Conservation (phyloP, 495 filamentous ascomycete genomes). For the Aspergillus bertholletiae region DNA sequence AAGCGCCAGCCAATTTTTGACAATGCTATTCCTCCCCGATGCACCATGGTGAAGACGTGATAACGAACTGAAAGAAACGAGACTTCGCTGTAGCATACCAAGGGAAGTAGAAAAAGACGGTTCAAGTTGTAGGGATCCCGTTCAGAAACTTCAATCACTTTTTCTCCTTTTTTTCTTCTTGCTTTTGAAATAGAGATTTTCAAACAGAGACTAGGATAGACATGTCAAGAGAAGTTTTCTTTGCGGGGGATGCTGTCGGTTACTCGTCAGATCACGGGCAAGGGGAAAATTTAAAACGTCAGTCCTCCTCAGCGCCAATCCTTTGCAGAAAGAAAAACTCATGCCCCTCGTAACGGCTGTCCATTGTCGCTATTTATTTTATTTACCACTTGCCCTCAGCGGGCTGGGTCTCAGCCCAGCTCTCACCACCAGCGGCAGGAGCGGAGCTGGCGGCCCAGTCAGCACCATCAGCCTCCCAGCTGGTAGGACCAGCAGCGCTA, state of each 20-base stretch:
- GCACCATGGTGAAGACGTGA: constrained; percentile 23
- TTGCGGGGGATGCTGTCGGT: constrained; percentile 4
- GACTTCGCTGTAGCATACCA: constrained; percentile 21
- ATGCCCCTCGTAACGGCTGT: constrained; percentile 32
- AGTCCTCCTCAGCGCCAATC: constrained; percentile 19
- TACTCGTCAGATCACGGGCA: constrained; percentile 14
- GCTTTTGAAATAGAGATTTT: constrained; percentile 29
- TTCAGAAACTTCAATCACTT: constrained; percentile 26
- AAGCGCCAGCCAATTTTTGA: constrained; percentile 66
- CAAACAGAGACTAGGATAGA: constrained; percentile 47
- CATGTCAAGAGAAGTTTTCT: constrained; percentile 39
- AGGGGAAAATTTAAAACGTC: neutral
- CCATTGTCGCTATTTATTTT: constrained; percentile 24
- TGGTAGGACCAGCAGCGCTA: constrained; percentile 56
- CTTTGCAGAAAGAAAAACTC: constrained; percentile 22
- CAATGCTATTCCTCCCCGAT: constrained; percentile 44
- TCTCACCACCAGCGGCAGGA: constrained; percentile 54
- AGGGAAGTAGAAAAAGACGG: constrained; percentile 27
- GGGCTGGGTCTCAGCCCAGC: constrained; percentile 61
- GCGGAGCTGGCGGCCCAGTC: constrained; percentile 67
- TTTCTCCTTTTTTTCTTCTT: constrained; percentile 39
- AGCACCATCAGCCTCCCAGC: constrained; percentile 78
- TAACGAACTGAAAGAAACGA: constrained; percentile 13
- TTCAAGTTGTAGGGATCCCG: constrained; percentile 23
- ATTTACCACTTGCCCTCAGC: constrained; percentile 66